phyloP scores from a whole-genome alignment of 1,139 yeast species.

The Debaryomyces sp. region DNA sequence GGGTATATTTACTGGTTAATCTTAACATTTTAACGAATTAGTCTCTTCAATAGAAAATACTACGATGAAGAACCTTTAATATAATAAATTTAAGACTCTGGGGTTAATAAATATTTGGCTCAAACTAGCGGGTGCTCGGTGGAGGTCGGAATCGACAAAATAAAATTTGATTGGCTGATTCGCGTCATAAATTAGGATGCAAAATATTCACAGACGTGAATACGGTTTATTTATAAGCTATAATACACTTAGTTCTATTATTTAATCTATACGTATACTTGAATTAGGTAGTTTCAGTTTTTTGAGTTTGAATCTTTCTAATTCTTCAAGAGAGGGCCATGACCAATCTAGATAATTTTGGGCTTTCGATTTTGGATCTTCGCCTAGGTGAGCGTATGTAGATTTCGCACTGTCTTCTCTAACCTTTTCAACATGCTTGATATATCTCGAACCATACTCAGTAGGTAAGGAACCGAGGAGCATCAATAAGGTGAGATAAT shows the following conservation, averaged over 20 bases:
- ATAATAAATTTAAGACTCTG: conserved; percentile 13
- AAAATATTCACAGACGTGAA: neutral
- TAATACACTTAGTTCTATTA: neutral
- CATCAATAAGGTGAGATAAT: conserved; percentile 35
- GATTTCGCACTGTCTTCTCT: conserved; percentile 15
- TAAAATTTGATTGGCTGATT: conserved; percentile 9
- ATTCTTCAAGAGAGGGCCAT: conserved; percentile 28
- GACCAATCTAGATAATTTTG: conserved; percentile 20
- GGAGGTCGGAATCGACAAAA: conserved; percentile 4
- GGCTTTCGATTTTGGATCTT: neutral
- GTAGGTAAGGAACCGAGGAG: conserved; percentile 43
- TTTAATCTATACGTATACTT: neutral
- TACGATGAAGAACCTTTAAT: neutral
- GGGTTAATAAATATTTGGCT: conserved; percentile 13
- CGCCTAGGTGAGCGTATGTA: neutral
- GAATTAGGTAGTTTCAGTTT: conserved; percentile 1
- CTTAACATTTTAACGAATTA: conserved; percentile 31
- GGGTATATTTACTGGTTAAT: conserved; percentile 17
- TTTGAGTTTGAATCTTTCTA: conserved; percentile 8
- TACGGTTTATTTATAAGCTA: neutral
- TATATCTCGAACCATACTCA: conserved; percentile 42
- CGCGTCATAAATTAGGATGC: conserved; percentile 3
- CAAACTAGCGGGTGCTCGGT: conserved; percentile 12
- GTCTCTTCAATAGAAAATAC: conserved; percentile 1
- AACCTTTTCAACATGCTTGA: conserved; percentile 39